Percentiles rank a stretch among this genome's conserved stretches.
phyloP scores from a whole-genome alignment of 352 stramenopile species.

The Phytophthora foliorum region DNA sequence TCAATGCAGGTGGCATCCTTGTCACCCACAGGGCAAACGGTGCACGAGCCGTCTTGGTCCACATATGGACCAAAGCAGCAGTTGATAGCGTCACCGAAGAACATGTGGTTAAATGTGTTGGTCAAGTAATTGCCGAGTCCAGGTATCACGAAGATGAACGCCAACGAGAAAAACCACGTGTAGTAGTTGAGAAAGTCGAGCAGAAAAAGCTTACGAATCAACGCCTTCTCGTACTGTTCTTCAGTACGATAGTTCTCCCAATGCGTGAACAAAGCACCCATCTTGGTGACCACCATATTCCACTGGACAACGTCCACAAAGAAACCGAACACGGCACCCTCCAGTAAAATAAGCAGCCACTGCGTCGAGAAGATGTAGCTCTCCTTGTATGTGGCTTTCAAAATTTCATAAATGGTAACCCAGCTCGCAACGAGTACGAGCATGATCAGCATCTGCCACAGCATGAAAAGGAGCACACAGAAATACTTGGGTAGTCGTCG shows the following conservation, averaged over 20 bases:
- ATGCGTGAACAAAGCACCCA: conserved; percentile 83
- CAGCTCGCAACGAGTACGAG: conserved; percentile 86
- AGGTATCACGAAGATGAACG: conserved; percentile 90
- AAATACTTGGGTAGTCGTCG: conserved; percentile 79
- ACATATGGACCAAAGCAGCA: conserved; percentile 91
- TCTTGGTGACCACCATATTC: conserved; percentile 92
- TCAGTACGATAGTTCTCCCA: conserved; percentile 92
- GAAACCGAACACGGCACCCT: conserved; percentile 86
- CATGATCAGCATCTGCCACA: conserved; percentile 89
- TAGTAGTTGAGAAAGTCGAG: conserved; percentile 93
- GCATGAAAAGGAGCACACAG: conserved; percentile 83
- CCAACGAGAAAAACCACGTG: conserved; percentile 93
- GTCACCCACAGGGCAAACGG: conserved; percentile 65
- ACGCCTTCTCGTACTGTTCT: conserved; percentile 84
- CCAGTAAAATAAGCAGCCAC: conserved; percentile 85
- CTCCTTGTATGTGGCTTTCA: conserved; percentile 85
- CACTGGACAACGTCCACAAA: conserved; percentile 92
- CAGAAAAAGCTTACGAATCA: conserved; percentile 88
- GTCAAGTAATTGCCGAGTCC: conserved; percentile 86
- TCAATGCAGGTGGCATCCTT: conserved; percentile 80
- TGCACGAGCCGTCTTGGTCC: conserved; percentile 72
- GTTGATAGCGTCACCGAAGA: conserved; percentile 88
- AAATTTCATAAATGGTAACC: conserved; percentile 90
- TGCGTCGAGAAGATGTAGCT: conserved; percentile 86
- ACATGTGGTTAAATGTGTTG: conserved; percentile 85